A percentile compares a stretch with the other conserved stretches of the same genome.
phyloP scores from a whole-genome alignment of 805 yeast genomes.

The Lipomyces starkeyi region DNA sequence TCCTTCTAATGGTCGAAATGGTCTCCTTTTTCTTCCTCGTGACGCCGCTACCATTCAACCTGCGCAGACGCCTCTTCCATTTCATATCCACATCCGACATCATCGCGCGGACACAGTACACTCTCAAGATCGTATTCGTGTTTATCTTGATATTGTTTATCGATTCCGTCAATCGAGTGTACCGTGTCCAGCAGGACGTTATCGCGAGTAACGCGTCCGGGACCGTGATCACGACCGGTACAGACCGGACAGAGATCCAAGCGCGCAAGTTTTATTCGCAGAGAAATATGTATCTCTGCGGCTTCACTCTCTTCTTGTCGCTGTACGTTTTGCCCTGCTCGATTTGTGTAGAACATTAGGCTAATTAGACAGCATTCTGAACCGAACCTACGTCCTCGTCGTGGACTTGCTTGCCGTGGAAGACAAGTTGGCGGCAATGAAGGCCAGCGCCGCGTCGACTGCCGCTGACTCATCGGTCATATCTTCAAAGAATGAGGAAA shows the following conservation, averaged over 20 bases:
- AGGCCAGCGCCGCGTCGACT: conserved; percentile 15
- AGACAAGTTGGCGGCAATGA: conserved; percentile 56
- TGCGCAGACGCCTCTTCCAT: conserved; percentile 70
- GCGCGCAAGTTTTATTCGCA: conserved; percentile 95
- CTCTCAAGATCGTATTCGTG: conserved; percentile 79
- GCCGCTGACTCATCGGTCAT: conserved; percentile 22
- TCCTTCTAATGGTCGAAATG: conserved; percentile 79
- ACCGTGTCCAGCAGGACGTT: conserved; percentile 66
- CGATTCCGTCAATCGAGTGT: conserved; percentile 86
- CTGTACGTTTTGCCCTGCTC: conserved; percentile 60
- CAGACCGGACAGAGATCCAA: conserved; percentile 80
- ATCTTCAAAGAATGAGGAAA: conserved; percentile 48
- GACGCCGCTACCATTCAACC: conserved; percentile 78
- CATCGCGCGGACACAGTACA: conserved; percentile 72
- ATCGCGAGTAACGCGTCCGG: conserved; percentile 48
- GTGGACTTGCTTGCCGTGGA: conserved; percentile 68
- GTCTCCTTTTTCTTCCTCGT: conserved; percentile 77
- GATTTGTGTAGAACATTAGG: neutral
- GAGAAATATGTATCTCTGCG: conserved; percentile 94
- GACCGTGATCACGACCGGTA: conserved; percentile 40
- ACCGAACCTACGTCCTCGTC: conserved; percentile 81
- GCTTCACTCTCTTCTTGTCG: conserved; percentile 90
- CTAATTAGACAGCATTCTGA: conserved; percentile 40
- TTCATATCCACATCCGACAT: conserved; percentile 72
- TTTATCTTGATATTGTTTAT: conserved; percentile 83